Evolutionary conservation across 2,329 filamentous ascomycete species (phyloP), one percentile per base, ranked within the genome.

Genomic region (Cercospora sp.): DNA sequence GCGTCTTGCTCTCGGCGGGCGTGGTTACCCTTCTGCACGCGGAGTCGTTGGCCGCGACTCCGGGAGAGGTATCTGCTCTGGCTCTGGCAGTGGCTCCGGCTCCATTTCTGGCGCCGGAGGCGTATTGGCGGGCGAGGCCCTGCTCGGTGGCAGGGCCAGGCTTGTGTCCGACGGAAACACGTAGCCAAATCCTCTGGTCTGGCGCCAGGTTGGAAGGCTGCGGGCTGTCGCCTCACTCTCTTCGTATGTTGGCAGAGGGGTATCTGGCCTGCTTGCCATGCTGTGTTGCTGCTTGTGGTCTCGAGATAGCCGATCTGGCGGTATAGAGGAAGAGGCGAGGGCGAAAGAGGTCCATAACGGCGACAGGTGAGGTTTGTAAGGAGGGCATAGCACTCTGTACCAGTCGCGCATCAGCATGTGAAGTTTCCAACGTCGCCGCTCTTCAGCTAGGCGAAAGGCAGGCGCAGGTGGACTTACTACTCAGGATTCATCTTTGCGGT

Each of bases 401-500:
- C 60, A 33, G 36, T 63, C 36, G 23, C 36, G 28, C 30, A 60
- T 72, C 68, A 72, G 70, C 45, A 65, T 60, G 20, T 42, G 58
- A 48, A 39, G 36, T 59, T 65, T 55, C 42, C 33, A 48, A 63
- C 60, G 26, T 53, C 55, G 55, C 30, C 55, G 23, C 33, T 53
- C 64, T 57, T 63, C 61, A 60, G 62, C 30, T 20, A 58, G 67
- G 48, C 36, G 20, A 58, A n/a, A 51, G 65, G 55, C 13, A 63
- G 51, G 66, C 53, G 36, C 23, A 89, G 48, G 48, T 28, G 16
- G 48, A 13, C 91, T 80, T 89, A 95, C 92, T 87, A 95, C 92
- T 95, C 92, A 80, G 92, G 92, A 87, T 95, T 95, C 92, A 95
- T 95, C 80, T 73, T 69, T 28, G 62, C 62, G 51, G 51, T 30